Evolutionary conservation across 331 rosid species (phyloP), one percentile per base, ranked within the genome.

Genomic region (Spiraea crenata): DNA sequence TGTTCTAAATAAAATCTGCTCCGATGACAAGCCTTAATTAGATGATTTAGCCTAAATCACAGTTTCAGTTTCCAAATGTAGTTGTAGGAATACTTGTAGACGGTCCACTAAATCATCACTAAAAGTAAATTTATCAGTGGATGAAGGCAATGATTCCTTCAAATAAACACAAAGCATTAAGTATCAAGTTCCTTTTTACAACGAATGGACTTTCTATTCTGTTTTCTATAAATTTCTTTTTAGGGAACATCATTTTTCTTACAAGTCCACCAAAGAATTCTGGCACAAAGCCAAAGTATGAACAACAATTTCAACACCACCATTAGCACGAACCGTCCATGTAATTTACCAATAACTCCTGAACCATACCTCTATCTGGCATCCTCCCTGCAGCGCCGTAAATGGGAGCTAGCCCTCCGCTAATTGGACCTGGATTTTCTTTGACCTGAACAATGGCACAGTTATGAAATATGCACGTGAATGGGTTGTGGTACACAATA

Each of bases 331-430:
- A 63, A 50, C 90, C 84, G 57, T 93, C 99, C 99, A 93, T 93
- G 85, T 65, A 89, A 82, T 89, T 88, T 9, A 93, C 88, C 76
- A 93, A 81, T 87, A 93, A 77, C 19, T 93, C 97, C 78, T 82
- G 85, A 76, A 93, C 92, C 87, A 76, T 89, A 59, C 77, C 92
- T 82, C 99, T 85, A 68, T 93, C 99, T 42, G 99, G 97, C 88
- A 93, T 91, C 85, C 78, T 91, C 83, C 96, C 99, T 16, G 99
- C 99, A 54, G 99, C 99, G 0, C 99, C 99, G 66, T 93, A 93
- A 77, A 93, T 79, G 48, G 98, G 97, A 66, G 98, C 97, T n/a
- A 90, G 82, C 49, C 98, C 98, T 75, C 98, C 98, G 42, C 69
- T 90, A 72, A 90, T 69, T 14, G 97, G 97, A 57, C 98, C 98